Evolutionary conservation across 2,329 filamentous ascomycete species (phyloP), one percentile per base, ranked within the genome.

Genomic region (Talaromyces sp.): DNA sequence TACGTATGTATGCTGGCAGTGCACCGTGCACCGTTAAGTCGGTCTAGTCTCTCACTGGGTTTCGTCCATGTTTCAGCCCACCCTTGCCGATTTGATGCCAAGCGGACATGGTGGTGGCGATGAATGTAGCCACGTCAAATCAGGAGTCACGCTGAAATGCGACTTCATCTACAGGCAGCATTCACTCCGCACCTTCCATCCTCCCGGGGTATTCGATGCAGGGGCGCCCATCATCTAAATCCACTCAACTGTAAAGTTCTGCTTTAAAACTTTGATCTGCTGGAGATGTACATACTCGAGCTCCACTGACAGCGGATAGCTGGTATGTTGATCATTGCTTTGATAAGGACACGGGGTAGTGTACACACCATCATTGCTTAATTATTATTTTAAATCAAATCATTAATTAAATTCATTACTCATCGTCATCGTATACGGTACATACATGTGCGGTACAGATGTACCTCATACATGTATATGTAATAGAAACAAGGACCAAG

Each of bases 1-100:
- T 45, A 46, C 43, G 19, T 29, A 39, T 32, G 13, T n/a, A 27
- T 1, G 49, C 46, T 49, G 39, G 51, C 51, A 17, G 51, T 32
- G 51, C 54, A 39, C 22, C 19, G 45, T 30, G 17, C n/a, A 27
- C 41, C 33, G 6, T 35, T 29, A 9, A 27, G 43, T 11, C 20
- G 22, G 35, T 33, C 35, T 29, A 29, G 43, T 19, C 19, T 47
- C 35, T 39, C 29, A n/a, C 29, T 9, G 33, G 42, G 49, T 60
- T 61, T 55, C 58, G 51, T 32, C 43, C 13, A 10, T 53, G 58
- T 61, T 62, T 62, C 58, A 61, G 42, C 36, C 29, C 22, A 36
- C 29, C 52, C 48, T 51, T 49, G 11, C 48, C 22, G 41, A 44
- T 46, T 47, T 4, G 40, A 49, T 27, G 45, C 45, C 45, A 46